Evolutionary conservation across 768 basidiomycete species (phyloP), one percentile per base, ranked within the genome.

Genomic region (Inosperma sp.): DNA sequence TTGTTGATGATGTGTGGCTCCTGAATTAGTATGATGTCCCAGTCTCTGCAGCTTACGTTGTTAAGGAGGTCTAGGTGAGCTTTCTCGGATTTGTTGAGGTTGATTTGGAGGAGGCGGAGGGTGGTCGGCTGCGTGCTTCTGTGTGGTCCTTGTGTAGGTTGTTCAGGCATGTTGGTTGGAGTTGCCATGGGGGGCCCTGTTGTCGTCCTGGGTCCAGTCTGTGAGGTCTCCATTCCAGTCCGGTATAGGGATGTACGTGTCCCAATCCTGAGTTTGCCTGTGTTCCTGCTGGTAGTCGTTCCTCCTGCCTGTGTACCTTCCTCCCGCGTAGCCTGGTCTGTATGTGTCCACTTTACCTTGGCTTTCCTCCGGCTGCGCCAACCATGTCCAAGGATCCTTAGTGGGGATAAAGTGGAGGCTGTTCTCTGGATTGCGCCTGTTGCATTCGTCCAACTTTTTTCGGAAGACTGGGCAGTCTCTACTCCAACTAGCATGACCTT

Each of bases 21-120:
- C 17, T 61, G 60, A 7, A 57, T 26, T 5, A 61, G 56, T 0
- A 61, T 49, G 0, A 61, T n/a, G 40, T 61, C 60, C 33, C 41
- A 57, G 0, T 57, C 34, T 1, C 37, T 30, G 3, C 17, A 4
- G 1, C 45, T 30, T 2, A 14, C n/a, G 6, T 39, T 30, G 45
- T 61, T 61, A 16, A 55, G 36, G 0, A 61, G 33, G 25, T 61
- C 54, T 0, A 51, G 43, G 2, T 61, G 60, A n/a, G n/a, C n/a
- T n/a, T n/a, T n/a, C n/a, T n/a, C n/a, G n/a, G n/a, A n/a, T n/a
- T n/a, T n/a, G n/a, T 59, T 57, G 14, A 61, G 40, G 36, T 59
- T 59, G 1, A 57, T 49, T 21, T 59, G 56, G 2, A 60, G 17
- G 6, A 57, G 45, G 0, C 49, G 39, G 21, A 59, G 17, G 6